Evolutionary conservation across 331 rosid genomes (phyloP).

Genomic region (Telfairia occidentalis): DNA sequence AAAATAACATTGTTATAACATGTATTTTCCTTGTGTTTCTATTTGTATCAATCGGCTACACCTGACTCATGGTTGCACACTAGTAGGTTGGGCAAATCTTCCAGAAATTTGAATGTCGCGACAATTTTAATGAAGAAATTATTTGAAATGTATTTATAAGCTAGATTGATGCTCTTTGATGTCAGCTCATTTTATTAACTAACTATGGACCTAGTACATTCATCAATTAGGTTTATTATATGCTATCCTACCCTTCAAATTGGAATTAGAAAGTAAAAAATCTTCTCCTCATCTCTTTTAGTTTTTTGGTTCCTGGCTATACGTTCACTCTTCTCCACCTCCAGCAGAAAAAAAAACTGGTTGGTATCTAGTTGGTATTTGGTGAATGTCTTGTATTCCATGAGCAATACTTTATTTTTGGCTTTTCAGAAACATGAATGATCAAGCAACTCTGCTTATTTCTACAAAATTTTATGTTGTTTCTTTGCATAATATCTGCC

Average conservation of each 20-base stretch:
- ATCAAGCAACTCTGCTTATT: slow-evolving; percentile 82
- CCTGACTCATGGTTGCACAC: slow-evolving; percentile 8
- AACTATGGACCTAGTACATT: background rate
- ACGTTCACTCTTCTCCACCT: too few species aligned
- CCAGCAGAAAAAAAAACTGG: too few species aligned
- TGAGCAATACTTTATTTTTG: too few species aligned
- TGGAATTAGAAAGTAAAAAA: too few species aligned
- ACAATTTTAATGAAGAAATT: slow-evolving; percentile 41
- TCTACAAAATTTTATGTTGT: slow-evolving; percentile 62
- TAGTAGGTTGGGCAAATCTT: slow-evolving; percentile 74
- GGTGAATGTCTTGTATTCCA: background rate
- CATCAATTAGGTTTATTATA: background rate
- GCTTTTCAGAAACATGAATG: slow-evolving; percentile 80
- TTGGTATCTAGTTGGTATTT: background rate
- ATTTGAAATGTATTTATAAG: slow-evolving; percentile 34
- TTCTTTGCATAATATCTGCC: slow-evolving; percentile 64
- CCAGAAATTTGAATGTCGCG: slow-evolving; percentile 74
- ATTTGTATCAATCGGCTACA: background rate
- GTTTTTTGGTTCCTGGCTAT: too few species aligned
- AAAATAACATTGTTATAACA: background rate
- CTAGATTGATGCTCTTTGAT: background rate
- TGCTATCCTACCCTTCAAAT: too few species aligned
- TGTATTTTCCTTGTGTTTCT: background rate
- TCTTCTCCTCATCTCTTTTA: too few species aligned
- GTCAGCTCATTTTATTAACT: background rate